Percentiles rank a stretch among this genome's conserved stretches.
Evolutionary conservation across 2,329 filamentous ascomycete species (phyloP).

Genomic region (Aotearoamyces nothofagi): DNA sequence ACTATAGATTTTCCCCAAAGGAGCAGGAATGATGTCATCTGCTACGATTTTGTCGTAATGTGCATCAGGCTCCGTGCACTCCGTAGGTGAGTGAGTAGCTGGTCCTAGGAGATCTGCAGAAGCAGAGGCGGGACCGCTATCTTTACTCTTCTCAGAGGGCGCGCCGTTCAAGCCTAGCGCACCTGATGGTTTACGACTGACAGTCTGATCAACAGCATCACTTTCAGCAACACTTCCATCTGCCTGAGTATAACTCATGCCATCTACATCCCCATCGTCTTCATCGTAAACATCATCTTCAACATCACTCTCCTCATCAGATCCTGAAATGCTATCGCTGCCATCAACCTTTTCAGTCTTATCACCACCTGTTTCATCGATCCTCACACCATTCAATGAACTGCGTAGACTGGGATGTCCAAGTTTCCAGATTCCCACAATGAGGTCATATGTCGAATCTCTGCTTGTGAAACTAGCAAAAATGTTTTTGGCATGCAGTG

Average conservation of each 20-base stretch:
- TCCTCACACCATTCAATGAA: slow-evolving; percentile 72
- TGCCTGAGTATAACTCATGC: slow-evolving; percentile 36
- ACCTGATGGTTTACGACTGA: slow-evolving; percentile 60
- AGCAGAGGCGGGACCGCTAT: slow-evolving; percentile 26
- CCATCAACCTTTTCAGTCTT: slow-evolving; percentile 74
- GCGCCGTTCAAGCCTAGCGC: slow-evolving; percentile 28
- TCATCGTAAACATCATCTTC: slow-evolving; percentile 68
- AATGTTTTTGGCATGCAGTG: slow-evolving; percentile 83
- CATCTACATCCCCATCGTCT: slow-evolving; percentile 60
- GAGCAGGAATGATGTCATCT: slow-evolving; percentile 75
- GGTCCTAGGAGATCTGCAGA: slow-evolving; percentile 59
- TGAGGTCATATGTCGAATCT: slow-evolving; percentile 91
- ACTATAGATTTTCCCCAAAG: slow-evolving; percentile 81
- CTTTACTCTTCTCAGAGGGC: slow-evolving; percentile 32
- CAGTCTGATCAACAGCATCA: slow-evolving; percentile 42
- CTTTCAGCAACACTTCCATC: slow-evolving; percentile 27
- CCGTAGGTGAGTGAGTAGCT: slow-evolving; percentile 65
- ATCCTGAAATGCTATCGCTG: slow-evolving; percentile 36
- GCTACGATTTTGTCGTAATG: slow-evolving; percentile 79
- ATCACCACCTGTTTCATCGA: slow-evolving; percentile 68
- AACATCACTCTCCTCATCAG: slow-evolving; percentile 40
- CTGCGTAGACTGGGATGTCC: slow-evolving; percentile 86
- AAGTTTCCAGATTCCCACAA: slow-evolving; percentile 97
- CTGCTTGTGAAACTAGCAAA: slow-evolving; percentile 92
- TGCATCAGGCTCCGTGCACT: slow-evolving; percentile 61